phyloP scores from a whole-genome alignment of 2,329 filamentous ascomycete species.

The Mollisia scopiformis region DNA sequence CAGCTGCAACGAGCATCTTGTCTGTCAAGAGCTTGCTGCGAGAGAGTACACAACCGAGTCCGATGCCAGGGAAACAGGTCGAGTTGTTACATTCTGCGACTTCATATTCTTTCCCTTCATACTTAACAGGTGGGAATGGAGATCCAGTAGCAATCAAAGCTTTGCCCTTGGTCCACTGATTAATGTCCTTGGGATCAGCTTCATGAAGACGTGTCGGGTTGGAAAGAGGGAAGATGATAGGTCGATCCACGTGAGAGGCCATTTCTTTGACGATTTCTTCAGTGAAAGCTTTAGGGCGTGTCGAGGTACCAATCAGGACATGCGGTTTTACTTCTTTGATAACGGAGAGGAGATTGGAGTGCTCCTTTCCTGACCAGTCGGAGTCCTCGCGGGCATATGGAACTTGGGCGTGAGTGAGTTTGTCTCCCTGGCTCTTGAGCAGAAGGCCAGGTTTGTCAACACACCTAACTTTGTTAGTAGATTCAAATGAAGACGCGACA shows the following conservation, averaged over 20 bases:
- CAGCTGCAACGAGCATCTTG: conserved; percentile 80
- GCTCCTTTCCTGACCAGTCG: conserved; percentile 63
- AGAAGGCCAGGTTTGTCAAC: conserved; percentile 83
- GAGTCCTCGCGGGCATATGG: conserved; percentile 65
- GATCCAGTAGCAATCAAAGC: conserved; percentile 83
- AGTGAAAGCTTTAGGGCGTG: conserved; percentile 74
- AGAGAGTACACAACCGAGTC: conserved; percentile 75
- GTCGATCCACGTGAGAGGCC: conserved; percentile 71
- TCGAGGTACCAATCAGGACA: conserved; percentile 83
- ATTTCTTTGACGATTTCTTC: conserved; percentile 75
- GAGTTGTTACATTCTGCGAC: conserved; percentile 88
- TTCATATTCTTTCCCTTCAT: conserved; percentile 51
- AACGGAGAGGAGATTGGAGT: conserved; percentile 64
- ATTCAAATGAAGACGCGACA: neutral
- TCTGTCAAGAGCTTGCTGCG: conserved; percentile 70
- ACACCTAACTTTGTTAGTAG: conserved; percentile 53
- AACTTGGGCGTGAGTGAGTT: conserved; percentile 68
- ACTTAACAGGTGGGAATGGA: conserved; percentile 76
- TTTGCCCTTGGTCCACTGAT: conserved; percentile 76
- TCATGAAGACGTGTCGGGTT: conserved; percentile 87
- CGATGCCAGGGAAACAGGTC: conserved; percentile 84
- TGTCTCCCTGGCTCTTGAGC: conserved; percentile 60
- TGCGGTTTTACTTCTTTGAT: conserved; percentile 76
- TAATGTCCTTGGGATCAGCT: conserved; percentile 75
- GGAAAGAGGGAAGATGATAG: conserved; percentile 80